These are phyloP conservation scores for Wickerhamiella azyma DNA, from an alignment of 805 yeast species.

Conservation along the genomic window DNA sequence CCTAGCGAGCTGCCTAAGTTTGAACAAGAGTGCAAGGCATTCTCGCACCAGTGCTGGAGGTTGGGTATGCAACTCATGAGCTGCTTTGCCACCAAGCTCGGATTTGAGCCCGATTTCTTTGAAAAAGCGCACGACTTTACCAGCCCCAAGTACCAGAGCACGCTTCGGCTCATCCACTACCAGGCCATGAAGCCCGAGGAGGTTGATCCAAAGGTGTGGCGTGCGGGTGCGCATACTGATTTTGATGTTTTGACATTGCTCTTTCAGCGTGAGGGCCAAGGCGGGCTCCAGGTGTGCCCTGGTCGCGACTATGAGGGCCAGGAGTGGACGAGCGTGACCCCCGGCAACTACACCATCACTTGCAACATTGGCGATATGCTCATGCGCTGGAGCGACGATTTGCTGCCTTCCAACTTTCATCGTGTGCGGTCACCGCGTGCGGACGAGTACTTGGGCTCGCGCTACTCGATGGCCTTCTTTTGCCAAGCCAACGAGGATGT, in stretches of 20 bases:
- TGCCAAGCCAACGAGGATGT: slow-evolving; percentile 14
- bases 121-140: slow-evolving; percentile 8
- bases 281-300: slow-evolving; percentile 15
- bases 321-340: slow-evolving; percentile 13
- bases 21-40: background rate
- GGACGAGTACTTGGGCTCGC: slow-evolving; percentile 9
- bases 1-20: slow-evolving; percentile 12
- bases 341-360: slow-evolving; percentile 10
- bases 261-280: slow-evolving; percentile 13
- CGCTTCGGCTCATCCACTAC: slow-evolving; percentile 14
- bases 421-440: slow-evolving; percentile 12
- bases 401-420: slow-evolving; percentile 13
- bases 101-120: slow-evolving; percentile 8
- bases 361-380: slow-evolving; percentile 17
- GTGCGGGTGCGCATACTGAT: slow-evolving; percentile 16
- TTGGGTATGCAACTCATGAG: slow-evolving; percentile 9
- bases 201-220: slow-evolving; percentile 10
- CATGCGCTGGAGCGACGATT: slow-evolving; percentile 14
- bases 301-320: slow-evolving; percentile 9
- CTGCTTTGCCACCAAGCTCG: slow-evolving; percentile 11
- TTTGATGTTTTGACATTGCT: slow-evolving; percentile 11
- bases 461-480: slow-evolving; percentile 13
- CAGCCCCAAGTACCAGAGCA: slow-evolving; percentile 10
- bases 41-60: slow-evolving; percentile 10
- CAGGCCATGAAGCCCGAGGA: slow-evolving; percentile 6